Evolutionary conservation across 2,329 filamentous ascomycete genomes (phyloP), one percentile per base, ranked within the genome.

Genomic region (Sarocladium strictum): DNA sequence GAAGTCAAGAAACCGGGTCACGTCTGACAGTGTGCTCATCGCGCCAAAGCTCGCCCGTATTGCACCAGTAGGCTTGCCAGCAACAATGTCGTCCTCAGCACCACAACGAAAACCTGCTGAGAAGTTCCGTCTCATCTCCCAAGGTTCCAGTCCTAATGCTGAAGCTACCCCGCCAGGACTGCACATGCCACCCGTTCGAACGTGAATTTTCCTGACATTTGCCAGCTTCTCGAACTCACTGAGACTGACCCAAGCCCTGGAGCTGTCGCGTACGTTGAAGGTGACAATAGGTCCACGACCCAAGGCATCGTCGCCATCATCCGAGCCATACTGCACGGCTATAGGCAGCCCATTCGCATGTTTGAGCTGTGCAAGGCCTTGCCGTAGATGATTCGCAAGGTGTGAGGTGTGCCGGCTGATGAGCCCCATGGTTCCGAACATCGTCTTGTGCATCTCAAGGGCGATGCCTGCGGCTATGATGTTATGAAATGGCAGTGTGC

Each of bases 201-300:
- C 73, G 63, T 97, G 90, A 40, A 97, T 87, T 50, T 83, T 81
- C 59, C 87, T 89, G 19, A 96, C 75, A 2, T 81, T 78, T 6
- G 91, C 88, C 21, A 97, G 75, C 67, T 93, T 96, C 66, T 97
- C 92, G 17, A 97, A 84, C 65, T 97, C 92, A 14, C 83, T 77
- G 58, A 92, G 86, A 59, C 89, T 89, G 53, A 94, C 68, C 87
- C 90, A 96, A 26, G 80, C 79, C 0, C 89, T 88, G 9, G 74
- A 66, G 19, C 80, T 78, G 59, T 86, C 89, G 52, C 74, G 78
- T 29, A 97, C 64, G 62, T 97, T 97, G 73, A 97, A 93, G 0
- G 92, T 84, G 24, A 97, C 69, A 9, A 92, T 80, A 0, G 93
- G 89, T 0, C 93, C 93, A 63, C 83, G 81, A 62, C 64, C 66